Percentiles rank a stretch among this genome's conserved stretches.
Conservation (phyloP, 495 filamentous ascomycete species). For the Aspergillus biplanus region DNA sequence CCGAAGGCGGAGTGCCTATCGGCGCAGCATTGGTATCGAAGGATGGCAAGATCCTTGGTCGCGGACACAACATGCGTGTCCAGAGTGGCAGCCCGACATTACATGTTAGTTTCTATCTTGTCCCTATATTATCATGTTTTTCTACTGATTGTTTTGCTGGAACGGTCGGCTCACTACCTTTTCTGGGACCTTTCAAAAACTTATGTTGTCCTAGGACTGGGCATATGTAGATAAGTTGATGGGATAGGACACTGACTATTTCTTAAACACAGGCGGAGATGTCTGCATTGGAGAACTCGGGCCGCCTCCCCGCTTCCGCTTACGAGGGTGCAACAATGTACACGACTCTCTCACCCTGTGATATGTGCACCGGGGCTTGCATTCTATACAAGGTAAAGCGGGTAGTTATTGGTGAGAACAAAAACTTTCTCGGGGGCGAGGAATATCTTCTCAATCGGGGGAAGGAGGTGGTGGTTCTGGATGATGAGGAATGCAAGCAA, state of each 20-base stretch:
- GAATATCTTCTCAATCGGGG: slow-evolving; percentile 70
- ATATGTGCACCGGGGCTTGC: slow-evolving; percentile 88
- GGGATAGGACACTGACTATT: not conserved
- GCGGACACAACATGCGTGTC: slow-evolving; percentile 80
- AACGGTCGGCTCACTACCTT: too few species aligned
- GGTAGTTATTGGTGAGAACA: slow-evolving; percentile 85
- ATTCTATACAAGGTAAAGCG: slow-evolving; percentile 78
- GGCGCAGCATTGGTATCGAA: slow-evolving; percentile 74
- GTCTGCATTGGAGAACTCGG: slow-evolving; percentile 76
- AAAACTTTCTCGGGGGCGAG: slow-evolving; percentile 78
- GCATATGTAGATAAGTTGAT: not conserved
- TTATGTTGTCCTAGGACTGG: too few species aligned
- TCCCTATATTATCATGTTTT: not conserved
- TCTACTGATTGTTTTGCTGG: not conserved
- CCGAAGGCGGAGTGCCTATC: slow-evolving; percentile 84
- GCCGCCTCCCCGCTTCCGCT: slow-evolving; percentile 69
- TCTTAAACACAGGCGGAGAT: slow-evolving; percentile 67
- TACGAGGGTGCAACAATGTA: slow-evolving; percentile 83
- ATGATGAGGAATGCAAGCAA: slow-evolving; percentile 68
- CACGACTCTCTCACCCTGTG: slow-evolving; percentile 84
- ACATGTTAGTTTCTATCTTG: slow-evolving; percentile 59
- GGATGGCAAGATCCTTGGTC: slow-evolving; percentile 75
- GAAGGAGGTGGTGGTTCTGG: slow-evolving; percentile 74
- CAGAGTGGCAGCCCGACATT: slow-evolving; percentile 76
- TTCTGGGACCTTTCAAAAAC: too few species aligned